Evolutionary conservation across 2,329 filamentous ascomycete genomes (phyloP).

Genomic region (Microdochium paspali): DNA sequence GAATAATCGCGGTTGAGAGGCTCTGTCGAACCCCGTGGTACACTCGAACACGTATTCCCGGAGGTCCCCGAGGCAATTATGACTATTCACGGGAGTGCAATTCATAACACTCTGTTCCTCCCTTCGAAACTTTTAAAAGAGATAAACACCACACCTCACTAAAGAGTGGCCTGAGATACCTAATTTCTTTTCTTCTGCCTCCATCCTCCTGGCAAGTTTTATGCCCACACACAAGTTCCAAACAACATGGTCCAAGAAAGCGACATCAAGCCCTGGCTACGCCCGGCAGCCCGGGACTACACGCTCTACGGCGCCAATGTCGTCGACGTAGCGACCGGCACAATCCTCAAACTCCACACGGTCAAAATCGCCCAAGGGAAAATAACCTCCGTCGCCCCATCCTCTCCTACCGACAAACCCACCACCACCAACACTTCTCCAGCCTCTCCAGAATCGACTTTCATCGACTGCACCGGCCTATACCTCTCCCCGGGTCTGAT

Average conservation of each 20-base stretch:
- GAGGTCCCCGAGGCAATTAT: no score
- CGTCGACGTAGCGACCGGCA: slow-evolving; percentile 11
- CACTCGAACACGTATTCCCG: no score
- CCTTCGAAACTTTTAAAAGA: no score
- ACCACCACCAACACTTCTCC: not conserved
- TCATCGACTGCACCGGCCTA: slow-evolving; percentile 7
- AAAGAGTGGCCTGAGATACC: no score
- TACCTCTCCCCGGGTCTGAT: slow-evolving; percentile 8
- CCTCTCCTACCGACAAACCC: not conserved
- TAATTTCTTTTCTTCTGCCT: no score
- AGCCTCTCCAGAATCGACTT: not conserved
- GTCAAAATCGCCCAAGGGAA: slow-evolving; percentile 10
- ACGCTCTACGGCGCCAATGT: slow-evolving; percentile 12
- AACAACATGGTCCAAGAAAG: slow-evolving; percentile 14
- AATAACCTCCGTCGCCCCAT: slow-evolving; percentile 6
- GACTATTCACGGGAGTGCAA: no score
- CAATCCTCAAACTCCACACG: slow-evolving; percentile 3
- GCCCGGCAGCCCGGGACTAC: slow-evolving; percentile 8
- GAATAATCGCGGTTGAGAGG: no score
- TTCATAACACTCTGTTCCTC: no score
- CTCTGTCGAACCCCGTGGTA: no score
- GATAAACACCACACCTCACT: no score
- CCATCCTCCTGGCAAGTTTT: no score
- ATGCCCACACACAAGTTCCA: no score
- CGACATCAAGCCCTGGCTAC: slow-evolving; percentile 14